phyloP scores from a whole-genome alignment of 1,284 basidiomycete genomes.

The Trametes versicolor region DNA sequence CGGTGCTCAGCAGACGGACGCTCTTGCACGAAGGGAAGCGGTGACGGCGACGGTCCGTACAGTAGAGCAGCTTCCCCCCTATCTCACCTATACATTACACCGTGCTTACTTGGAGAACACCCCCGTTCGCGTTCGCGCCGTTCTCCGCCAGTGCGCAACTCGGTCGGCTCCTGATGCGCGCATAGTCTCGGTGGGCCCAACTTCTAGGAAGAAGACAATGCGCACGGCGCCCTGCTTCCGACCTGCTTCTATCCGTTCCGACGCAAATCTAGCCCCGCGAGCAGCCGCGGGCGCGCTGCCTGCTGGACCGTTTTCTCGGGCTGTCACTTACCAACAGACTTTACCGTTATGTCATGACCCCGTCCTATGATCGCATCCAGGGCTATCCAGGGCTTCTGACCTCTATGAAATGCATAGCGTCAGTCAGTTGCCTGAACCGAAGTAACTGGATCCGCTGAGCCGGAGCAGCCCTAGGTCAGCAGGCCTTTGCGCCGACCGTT shows the following conservation, averaged over 20 bases:
- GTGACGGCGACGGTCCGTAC: background rate
- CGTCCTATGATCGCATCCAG: slow-evolving; percentile 32
- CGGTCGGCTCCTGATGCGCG: slow-evolving; percentile 1
- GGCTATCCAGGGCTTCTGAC: slow-evolving; percentile 29
- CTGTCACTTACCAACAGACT: slow-evolving; percentile 12
- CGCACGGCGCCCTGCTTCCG: background rate
- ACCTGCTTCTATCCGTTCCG: slow-evolving; percentile 3
- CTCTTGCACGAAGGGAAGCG: slow-evolving; percentile 15
- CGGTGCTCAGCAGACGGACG: slow-evolving; percentile 60
- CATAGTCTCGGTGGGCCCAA: background rate
- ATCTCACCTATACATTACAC: slow-evolving; percentile 22
- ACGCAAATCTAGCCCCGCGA: slow-evolving; percentile 19
- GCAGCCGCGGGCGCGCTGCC: background rate
- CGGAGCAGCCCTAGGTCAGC: slow-evolving; percentile 30
- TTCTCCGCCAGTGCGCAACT: too few species aligned
- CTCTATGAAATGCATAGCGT: slow-evolving; percentile 15
- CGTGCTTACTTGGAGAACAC: slow-evolving; percentile 13
- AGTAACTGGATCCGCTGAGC: slow-evolving; percentile 13
- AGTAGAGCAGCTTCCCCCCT: slow-evolving; percentile 4
- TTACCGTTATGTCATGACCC: slow-evolving; percentile 30
- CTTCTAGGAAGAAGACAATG: background rate
- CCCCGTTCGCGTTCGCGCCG: background rate
- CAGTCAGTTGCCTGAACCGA: background rate
- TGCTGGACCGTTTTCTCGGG: slow-evolving; percentile 9
- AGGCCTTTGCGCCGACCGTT: slow-evolving; percentile 23